Evolutionary conservation across 179 eudicot genomes (phyloP), one percentile per base, ranked within the genome.

Genomic region (Vitellaria paradoxa): DNA sequence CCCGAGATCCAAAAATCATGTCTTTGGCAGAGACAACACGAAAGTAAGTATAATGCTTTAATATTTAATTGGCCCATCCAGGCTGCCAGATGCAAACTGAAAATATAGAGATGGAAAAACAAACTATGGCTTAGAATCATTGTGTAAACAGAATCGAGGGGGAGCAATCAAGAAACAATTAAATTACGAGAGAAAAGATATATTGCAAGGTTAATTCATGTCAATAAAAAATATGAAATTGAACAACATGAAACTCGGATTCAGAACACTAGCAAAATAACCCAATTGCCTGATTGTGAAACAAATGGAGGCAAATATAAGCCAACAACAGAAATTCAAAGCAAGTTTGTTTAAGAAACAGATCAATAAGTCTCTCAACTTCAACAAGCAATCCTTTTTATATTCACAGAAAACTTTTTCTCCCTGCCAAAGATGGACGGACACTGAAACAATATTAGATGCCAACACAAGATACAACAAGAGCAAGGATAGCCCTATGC

Each of bases 31-130:
- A 73, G 40, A 47, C 17, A 23, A 23, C 65, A 46, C 10, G 15
- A 42, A 12, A 53, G 18, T 52, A 20, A 26, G 52, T 15, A n/a
- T 37, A 77, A 30, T 30, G 37, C 37, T n/a, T 81, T 89, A 92
- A 76, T 92, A 92, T 77, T 83, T 88, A 71, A 92, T 91, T n/a
- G 95, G 97, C 56, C 97, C 95, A 82, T 91, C 95, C 91, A 92
- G 86, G 86, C 87, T 89, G 81, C 97, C 97, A 23, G 95, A 85
- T 67, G 92, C 97, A 84, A 92, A 92, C 93, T 92, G 88, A 57
- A 77, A 70, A 81, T 14, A 53, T 65, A 45, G 37, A 2, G 37
- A 2, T 55, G 79, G 49, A 21, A 49, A 37, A 70, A 59, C 20
- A 70, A 30, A 30, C n/a, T n/a, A 30, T 30, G 49, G 26, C 56